Evolutionary conservation across 345 rosid species (phyloP), one percentile per base, ranked within the genome.

Genomic region (Rhodamnia argentea): DNA sequence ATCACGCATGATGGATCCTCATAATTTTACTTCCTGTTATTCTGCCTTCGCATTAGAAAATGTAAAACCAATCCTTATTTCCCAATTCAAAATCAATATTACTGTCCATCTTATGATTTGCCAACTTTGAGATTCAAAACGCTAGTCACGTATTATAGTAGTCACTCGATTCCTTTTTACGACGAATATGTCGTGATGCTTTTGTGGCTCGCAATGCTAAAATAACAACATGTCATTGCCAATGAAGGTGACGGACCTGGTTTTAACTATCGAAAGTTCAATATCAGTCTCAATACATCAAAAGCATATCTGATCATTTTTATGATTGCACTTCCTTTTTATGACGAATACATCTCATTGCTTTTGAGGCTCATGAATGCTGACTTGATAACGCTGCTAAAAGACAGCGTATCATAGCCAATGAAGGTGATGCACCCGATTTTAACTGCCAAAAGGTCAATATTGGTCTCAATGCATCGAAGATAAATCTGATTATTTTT

Each of bases 151-250:
- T 37, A 37, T 37, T 37, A 37, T 37, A 37, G 40, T 37, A 37
- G 40, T 37, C 40, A 37, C 40, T 37, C 40, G 40, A 37, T 37
- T 37, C 42, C 42, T 62, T 29, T 62, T 29, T 29, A 62, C 13
- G 4, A 20, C 4, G 6, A 62, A 62, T 62, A 7, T 29, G 10
- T 62, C 7, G n/a, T 14, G 1, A 15, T 29, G 42, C 22, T 62
- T 62, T 62, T 15, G 42, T 15, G 42, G 16, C 75, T 62, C 2
- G 40, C 7, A 15, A 27, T 15, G 1, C 42, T 62, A 16, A 62
- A 29, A 62, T 7, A 22, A 29, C 5, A 0, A 0, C 9, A 20
- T 15, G 18, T 7, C 18, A 7, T 15, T 59, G 4, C 18, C 32
- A 13, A n/a, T 60, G 37, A 7, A 60, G 10, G 23, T 29, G 76